These are phyloP conservation scores for Emmonsia crescens DNA, from an alignment of 2,329 filamentous ascomycete genomes.

Conservation along the genomic window DNA sequence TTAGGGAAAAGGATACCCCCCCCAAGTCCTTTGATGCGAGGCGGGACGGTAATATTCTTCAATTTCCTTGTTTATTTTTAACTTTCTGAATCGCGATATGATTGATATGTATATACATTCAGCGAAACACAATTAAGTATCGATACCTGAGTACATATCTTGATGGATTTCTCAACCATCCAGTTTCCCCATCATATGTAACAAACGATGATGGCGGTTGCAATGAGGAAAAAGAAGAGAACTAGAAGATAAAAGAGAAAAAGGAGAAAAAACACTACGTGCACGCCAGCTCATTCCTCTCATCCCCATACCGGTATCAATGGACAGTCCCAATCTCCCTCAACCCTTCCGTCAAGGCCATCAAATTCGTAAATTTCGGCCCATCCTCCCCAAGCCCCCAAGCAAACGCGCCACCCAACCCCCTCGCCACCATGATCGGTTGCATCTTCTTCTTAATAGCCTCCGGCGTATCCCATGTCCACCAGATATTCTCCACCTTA, in stretches of 20 bases:
- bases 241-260: neutral
- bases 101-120: neutral
- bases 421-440: constrained; percentile 44
- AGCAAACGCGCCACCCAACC: constrained; percentile 60
- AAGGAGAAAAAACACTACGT: neutral
- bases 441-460: constrained; percentile 53
- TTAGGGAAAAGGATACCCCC: neutral
- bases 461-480: constrained; percentile 59
- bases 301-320: neutral
- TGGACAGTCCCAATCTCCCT: neutral
- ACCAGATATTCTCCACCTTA: constrained; percentile 48
- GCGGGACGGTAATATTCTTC: neutral
- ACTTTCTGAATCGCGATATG: neutral
- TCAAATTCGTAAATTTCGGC: constrained; percentile 14
- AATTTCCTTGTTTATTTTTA: neutral
- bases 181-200: no score
- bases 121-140: neutral
- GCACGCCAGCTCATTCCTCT: neutral
- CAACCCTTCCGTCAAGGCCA: constrained; percentile 1
- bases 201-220: no score
- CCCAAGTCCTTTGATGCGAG: neutral
- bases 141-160: neutral
- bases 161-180: neutral
- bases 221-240: no score
- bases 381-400: constrained; percentile 64